Percentiles rank a stretch among this genome's conserved stretches.
Conservation (phyloP, 2,329 filamentous ascomycete species). For the Whalleya microplaca region DNA sequence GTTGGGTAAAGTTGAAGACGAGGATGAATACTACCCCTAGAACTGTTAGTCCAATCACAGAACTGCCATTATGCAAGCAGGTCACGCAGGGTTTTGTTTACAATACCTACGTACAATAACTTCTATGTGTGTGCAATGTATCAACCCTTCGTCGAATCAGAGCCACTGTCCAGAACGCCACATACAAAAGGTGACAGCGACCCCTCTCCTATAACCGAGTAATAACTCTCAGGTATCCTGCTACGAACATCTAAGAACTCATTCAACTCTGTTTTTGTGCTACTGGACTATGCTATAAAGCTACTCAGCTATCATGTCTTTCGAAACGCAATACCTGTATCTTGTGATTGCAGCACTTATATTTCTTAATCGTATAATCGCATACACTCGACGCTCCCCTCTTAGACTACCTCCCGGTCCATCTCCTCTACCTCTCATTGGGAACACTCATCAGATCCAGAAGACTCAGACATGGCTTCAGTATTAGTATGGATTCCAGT, state of each 20-base stretch:
- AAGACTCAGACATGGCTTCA: slow-evolving; percentile 21
- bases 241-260: too few relatives aligned
- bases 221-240: too few relatives aligned
- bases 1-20: not conserved
- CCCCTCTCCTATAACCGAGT: too few relatives aligned
- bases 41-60: not conserved
- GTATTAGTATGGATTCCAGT: slow-evolving; percentile 1
- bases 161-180: too few relatives aligned
- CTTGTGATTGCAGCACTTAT: not conserved
- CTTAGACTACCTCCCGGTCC: slow-evolving; percentile 17
- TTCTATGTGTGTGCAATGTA: too few relatives aligned
- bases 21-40: not conserved
- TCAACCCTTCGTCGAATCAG: too few relatives aligned
- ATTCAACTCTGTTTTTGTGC: too few relatives aligned
- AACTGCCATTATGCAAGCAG: not conserved
- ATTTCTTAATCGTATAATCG: not conserved
- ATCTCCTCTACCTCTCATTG: slow-evolving; percentile 19
- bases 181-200: too few relatives aligned
- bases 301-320: not conserved
- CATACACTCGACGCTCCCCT: not conserved
- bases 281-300: too few relatives aligned
- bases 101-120: too few relatives aligned
- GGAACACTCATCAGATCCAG: slow-evolving; percentile 24
- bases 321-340: not conserved
- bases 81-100: too few relatives aligned